Percentiles rank a stretch among this genome's conserved stretches.
These are phyloP conservation scores for Angophora floribunda DNA, from an alignment of 345 rosid genomes.

Conservation along the genomic window DNA sequence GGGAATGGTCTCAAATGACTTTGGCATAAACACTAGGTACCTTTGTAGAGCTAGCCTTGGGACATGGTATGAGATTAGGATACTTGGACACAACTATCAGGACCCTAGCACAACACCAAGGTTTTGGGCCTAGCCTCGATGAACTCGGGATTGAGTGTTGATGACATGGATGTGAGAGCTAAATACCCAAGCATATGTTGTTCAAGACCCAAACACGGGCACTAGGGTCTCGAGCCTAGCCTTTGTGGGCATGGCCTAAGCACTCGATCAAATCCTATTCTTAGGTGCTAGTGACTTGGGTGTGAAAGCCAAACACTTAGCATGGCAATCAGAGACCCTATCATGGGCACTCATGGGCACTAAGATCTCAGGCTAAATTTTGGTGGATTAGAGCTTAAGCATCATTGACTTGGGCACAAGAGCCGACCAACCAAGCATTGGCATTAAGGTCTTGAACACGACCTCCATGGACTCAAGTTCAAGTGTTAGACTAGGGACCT, in stretches of 20 bases:
- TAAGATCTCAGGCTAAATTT: neutral
- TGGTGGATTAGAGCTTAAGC: too few species aligned
- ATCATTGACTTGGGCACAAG: neutral
- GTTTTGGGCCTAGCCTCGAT: neutral
- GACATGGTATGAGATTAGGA: accelerated
- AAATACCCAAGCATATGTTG: neutral
- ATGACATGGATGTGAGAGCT: neutral
- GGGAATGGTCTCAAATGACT: neutral
- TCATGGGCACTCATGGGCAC: accelerated
- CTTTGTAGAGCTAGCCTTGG: neutral
- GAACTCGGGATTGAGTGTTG: accelerated
- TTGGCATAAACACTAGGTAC: neutral
- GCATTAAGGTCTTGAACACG: neutral
- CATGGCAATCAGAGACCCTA: neutral
- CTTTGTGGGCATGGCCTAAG: neutral
- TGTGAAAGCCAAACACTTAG: accelerated
- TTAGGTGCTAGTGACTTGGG: accelerated
- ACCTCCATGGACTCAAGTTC: neutral
- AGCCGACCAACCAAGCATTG: neutral
- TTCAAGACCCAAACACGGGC: neutral
- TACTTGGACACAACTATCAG: neutral
- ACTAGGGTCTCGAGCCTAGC: neutral
- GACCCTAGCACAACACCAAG: accelerated
- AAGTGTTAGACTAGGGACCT: neutral
- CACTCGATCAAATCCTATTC: accelerated